phyloP scores from a whole-genome alignment of 2,329 filamentous ascomycete genomes.

The Aspergillus cejpii region DNA sequence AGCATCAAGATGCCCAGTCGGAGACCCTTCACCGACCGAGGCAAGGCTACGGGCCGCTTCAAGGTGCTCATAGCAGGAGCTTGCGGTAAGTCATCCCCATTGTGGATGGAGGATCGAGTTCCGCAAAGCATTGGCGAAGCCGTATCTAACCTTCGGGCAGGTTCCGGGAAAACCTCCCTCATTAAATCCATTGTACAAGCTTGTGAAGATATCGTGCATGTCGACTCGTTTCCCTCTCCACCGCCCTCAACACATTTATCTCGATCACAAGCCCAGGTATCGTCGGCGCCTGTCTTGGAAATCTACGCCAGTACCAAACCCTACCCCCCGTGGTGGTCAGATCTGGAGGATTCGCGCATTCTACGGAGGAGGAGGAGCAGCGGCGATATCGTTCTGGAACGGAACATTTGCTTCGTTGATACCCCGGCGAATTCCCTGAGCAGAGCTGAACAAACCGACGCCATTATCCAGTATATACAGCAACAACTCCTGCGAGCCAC shows the following conservation, averaged over 20 bases:
- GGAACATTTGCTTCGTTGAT: slow-evolving; percentile 92
- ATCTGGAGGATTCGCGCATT: slow-evolving; percentile 60
- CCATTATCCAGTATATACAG: slow-evolving; percentile 65
- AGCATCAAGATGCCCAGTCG: slow-evolving; percentile 86
- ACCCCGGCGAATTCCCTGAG: slow-evolving; percentile 58
- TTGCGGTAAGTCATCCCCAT: slow-evolving; percentile 50
- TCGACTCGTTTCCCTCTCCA: slow-evolving; percentile 55
- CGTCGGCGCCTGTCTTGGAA: slow-evolving; percentile 49
- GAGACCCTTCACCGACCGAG: slow-evolving; percentile 80
- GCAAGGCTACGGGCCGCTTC: slow-evolving; percentile 74
- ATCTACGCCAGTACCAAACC: slow-evolving; percentile 74
- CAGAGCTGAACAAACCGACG: slow-evolving; percentile 48
- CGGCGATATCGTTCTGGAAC: slow-evolving; percentile 71
- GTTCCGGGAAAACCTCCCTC: slow-evolving; percentile 80
- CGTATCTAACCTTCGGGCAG: slow-evolving; percentile 39
- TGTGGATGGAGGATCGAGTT: neutral
- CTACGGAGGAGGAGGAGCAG: slow-evolving; percentile 61
- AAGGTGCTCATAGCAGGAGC: slow-evolving; percentile 84
- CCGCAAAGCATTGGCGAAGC: neutral
- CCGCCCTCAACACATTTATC: slow-evolving; percentile 16
- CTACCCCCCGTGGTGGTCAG: slow-evolving; percentile 84
- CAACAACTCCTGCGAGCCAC: slow-evolving; percentile 58
- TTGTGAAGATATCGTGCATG: slow-evolving; percentile 88
- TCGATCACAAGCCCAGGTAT: slow-evolving; percentile 15
- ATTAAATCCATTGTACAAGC: slow-evolving; percentile 80